Evolutionary conservation across 2,329 filamentous ascomycete genomes (phyloP), one percentile per base, ranked within the genome.

Genomic region (Ceratocystiopsis sp.): DNA sequence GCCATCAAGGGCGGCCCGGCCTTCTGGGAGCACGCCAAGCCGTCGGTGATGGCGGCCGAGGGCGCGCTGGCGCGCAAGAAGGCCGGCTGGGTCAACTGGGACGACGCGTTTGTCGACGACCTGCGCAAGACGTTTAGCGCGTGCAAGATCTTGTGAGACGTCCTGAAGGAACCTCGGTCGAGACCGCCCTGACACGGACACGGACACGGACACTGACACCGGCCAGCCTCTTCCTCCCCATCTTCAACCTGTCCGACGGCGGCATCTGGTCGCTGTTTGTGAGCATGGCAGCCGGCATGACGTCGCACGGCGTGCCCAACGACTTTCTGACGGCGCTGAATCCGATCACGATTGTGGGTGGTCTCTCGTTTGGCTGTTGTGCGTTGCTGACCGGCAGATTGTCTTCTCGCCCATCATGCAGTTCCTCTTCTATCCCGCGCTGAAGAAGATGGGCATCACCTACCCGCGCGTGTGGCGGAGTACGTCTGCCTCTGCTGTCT

Each of bases 301-400:
- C 58, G 9, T 58, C 58, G n/a, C 55, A 68, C 42, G 66, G 68
- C 12, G 65, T 67, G 0, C 69, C 69, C 9, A 80, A 80, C 53
- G 77, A 81, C 53, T 58, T 80, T 10, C 59, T 80, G 21, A 59
- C 63, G 43, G 71, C 76, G 54, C 62, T 79, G 46, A 73, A 78
- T 51, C 68, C 74, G 0, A 57, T 80, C 35, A 64, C 67, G 21
- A 71, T 78, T 46, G 67, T 80, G 47, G 57, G 25, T 29, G 7
- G 25, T 11, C 25, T 29, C 25, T 29, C 25, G 2, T 29, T 8
- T 72, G 64, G 66, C 68, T 0, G 59, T 66, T 6, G 76, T 75
- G 19, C 19, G 19, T 21, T 69, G 47, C 49, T 67, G 49, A 48
- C 54, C 10, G 42, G 2, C 25, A 29, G 25, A 29, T 29, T 8